A percentile compares a stretch with the other conserved stretches of the same genome.
Evolutionary conservation across 2,329 filamentous ascomycete genomes (phyloP).

Genomic region (Stagonosporopsis vannaccii): DNA sequence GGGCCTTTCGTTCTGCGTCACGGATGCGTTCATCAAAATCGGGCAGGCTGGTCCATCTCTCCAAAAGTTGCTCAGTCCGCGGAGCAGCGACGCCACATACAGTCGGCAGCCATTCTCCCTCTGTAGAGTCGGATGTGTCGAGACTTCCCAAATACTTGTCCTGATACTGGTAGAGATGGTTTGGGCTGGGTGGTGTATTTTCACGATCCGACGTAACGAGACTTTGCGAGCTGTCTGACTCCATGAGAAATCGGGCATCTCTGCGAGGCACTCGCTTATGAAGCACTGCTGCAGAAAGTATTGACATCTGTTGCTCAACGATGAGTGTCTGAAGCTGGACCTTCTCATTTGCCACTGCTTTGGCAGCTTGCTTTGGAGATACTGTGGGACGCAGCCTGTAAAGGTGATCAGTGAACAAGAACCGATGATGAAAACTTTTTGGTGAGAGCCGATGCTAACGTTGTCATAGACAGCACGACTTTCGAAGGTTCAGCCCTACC

Average conservation of each 20-base stretch:
- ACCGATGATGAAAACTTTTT: neutral
- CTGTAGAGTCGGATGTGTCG: conserved; percentile 27
- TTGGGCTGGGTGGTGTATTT: conserved; percentile 23
- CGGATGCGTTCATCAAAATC: conserved; percentile 40
- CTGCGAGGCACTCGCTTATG: conserved; percentile 26
- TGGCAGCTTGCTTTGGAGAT: conserved; percentile 41
- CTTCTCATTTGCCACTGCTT: conserved; percentile 46
- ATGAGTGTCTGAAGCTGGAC: conserved; percentile 48
- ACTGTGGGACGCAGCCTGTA: conserved; percentile 40
- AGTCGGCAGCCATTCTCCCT: conserved; percentile 33
- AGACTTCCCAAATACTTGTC: conserved; percentile 36
- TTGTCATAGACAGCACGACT: neutral
- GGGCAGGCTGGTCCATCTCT: conserved; percentile 43
- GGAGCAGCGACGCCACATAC: conserved; percentile 34
- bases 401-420: neutral
- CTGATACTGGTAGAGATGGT: conserved; percentile 40
- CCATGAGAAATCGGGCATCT: conserved; percentile 35
- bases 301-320: conserved; percentile 50
- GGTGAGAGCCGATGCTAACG: neutral
- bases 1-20: conserved; percentile 32
- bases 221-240: conserved; percentile 41
- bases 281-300: conserved; percentile 34
- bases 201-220: conserved; percentile 21
- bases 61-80: conserved; percentile 38
- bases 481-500: neutral